These are phyloP conservation scores for Plasmodium vinckei DNA, from an alignment of 169 alveolate genomes.

Conservation along the genomic window DNA sequence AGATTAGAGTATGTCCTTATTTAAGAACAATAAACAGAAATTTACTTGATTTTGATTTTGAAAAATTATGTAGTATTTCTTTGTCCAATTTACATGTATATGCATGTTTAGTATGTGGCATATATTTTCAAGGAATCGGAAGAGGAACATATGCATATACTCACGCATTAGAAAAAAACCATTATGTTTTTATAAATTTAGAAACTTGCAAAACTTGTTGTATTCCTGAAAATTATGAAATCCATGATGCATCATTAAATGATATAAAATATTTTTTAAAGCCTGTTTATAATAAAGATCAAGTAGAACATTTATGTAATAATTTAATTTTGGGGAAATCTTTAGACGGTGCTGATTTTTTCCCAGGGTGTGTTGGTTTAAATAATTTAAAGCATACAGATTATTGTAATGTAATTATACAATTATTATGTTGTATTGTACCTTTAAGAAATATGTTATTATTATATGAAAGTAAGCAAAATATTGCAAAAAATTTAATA, in stretches of 20 bases:
- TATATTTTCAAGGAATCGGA: slow-evolving; percentile 97
- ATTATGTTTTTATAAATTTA: slow-evolving; percentile 95
- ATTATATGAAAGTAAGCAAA: slow-evolving; percentile 75
- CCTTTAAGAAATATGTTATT: slow-evolving; percentile 80
- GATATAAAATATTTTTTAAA: slow-evolving; percentile 91
- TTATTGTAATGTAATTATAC: slow-evolving; percentile 95
- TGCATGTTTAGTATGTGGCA: slow-evolving; percentile 98
- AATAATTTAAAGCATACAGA: slow-evolving; percentile 96
- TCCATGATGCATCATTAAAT: slow-evolving; percentile 95
- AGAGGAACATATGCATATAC: slow-evolving; percentile 95
- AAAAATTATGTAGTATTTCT: slow-evolving; percentile 96
- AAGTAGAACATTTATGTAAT: slow-evolving; percentile 80
- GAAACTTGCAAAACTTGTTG: slow-evolving; percentile 93
- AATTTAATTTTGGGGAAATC: slow-evolving; percentile 91
- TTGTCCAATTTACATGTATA: slow-evolving; percentile 96
- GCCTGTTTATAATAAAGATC: slow-evolving; percentile 86
- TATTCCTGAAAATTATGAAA: slow-evolving; percentile 97
- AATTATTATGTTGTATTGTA: slow-evolving; percentile 84
- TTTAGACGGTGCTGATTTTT: slow-evolving; percentile 95
- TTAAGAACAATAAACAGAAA: slow-evolving; percentile 95
- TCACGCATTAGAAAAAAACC: slow-evolving; percentile 96
- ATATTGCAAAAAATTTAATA: slow-evolving; percentile 90
- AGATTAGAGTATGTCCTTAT: slow-evolving; percentile 92
- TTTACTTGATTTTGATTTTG: slow-evolving; percentile 98
- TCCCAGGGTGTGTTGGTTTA: slow-evolving; percentile 96